Conservation (phyloP, 2,329 filamentous ascomycete species). For the Cercospora sp. region DNA sequence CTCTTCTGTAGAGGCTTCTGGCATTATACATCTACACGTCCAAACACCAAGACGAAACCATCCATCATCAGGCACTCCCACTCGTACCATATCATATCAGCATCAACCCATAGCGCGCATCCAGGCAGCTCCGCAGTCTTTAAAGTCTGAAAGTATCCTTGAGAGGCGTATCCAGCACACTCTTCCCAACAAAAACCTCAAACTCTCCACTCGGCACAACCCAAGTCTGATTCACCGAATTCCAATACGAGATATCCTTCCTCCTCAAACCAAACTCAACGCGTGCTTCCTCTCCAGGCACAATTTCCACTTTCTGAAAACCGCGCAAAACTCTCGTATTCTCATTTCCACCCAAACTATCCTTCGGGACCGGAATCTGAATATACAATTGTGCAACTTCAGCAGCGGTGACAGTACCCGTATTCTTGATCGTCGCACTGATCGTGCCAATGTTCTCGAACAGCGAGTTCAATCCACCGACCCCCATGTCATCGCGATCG, state of each 20-base stretch:
- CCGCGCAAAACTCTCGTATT: conserved; percentile 37
- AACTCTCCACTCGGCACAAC: conserved; percentile 48
- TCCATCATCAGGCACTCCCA: background rate
- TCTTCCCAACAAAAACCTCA: conserved; percentile 49
- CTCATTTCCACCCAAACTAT: conserved; percentile 52
- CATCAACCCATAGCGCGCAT: conserved; percentile 7
- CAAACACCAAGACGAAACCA: background rate
- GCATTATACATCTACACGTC: background rate
- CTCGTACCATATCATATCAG: background rate
- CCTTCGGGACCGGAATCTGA: conserved; percentile 42
- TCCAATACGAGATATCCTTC: conserved; percentile 54
- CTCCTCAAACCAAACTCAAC: conserved; percentile 43
- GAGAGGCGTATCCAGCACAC: conserved; percentile 39
- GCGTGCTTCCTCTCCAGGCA: conserved; percentile 34
- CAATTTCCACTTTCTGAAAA: conserved; percentile 37
- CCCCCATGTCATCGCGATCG: conserved; percentile 26
- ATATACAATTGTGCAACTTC: conserved; percentile 55
- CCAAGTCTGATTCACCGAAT: conserved; percentile 52
- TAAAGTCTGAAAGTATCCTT: conserved; percentile 24
- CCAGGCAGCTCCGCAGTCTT: background rate
- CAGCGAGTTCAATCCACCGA: conserved; percentile 40
- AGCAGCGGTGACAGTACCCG: conserved; percentile 49
- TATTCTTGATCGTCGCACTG: conserved; percentile 53
- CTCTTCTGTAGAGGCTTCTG: background rate
- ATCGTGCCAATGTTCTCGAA: conserved; percentile 54